Percentiles rank a stretch among this genome's conserved stretches.
Evolutionary conservation across 192 early-diverging fungal species (phyloP).

Genomic region (Gigaspora rosea): DNA sequence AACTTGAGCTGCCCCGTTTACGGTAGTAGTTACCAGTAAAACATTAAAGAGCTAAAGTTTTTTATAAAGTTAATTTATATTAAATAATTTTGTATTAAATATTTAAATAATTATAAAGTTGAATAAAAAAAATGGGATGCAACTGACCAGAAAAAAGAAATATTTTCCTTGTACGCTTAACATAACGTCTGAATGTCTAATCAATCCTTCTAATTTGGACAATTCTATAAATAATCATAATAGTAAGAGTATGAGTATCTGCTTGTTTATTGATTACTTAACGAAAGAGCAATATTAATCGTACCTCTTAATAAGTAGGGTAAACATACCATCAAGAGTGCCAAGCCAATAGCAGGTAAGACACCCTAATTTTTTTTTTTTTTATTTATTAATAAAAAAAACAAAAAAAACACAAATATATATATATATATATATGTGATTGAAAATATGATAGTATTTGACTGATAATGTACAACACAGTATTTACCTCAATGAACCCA

Average conservation of each 20-base stretch:
- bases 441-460: too few relatives aligned
- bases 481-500: constrained; percentile 33
- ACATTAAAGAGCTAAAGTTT: constrained; percentile 69
- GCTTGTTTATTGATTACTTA: neutral
- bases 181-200: neutral
- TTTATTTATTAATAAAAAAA: too few relatives aligned
- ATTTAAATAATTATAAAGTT: neutral
- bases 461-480: too few relatives aligned
- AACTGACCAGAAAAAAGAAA: constrained; percentile 74
- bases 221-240: constrained; percentile 40
- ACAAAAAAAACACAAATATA: too few relatives aligned
- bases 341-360: constrained; percentile 70
- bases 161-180: constrained; percentile 53
- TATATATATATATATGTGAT: too few relatives aligned
- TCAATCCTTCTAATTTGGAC: constrained; percentile 53
- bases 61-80: neutral
- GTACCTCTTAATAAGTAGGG: constrained; percentile 64
- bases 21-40: constrained; percentile 74
- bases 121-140: neutral
- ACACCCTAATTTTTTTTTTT: constrained; percentile 50
- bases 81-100: neutral
- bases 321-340: constrained; percentile 68
- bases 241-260: neutral
- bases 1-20: constrained; percentile 58
- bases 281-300: constrained; percentile 12